Conservation (phyloP, 192 early-diverging fungal species). For the Umbelopsis sp. region DNA sequence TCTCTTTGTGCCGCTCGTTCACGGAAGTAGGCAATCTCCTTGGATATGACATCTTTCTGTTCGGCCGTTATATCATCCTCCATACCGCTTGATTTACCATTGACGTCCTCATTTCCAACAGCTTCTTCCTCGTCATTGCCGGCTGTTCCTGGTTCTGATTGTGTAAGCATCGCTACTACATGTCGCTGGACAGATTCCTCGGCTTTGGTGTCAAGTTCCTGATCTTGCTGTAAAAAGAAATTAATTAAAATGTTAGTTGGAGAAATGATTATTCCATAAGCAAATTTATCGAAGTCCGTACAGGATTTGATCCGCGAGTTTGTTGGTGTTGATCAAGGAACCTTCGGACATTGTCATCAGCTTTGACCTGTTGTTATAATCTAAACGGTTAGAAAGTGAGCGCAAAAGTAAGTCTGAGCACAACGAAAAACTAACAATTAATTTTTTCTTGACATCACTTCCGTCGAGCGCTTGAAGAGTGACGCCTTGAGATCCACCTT, state of each 20-base stretch:
- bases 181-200: background rate
- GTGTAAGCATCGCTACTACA: background rate
- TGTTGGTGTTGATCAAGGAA: constrained; percentile 54
- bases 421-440: constrained; percentile 41
- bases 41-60: constrained; percentile 60
- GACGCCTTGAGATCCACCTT: constrained; percentile 47
- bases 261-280: background rate
- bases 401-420: background rate
- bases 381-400: background rate
- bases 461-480: constrained; percentile 42
- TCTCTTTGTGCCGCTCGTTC: constrained; percentile 64
- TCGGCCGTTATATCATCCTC: constrained; percentile 6
- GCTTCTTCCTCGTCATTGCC: background rate
- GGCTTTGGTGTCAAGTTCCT: background rate
- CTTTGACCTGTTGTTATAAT: constrained; percentile 43
- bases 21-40: constrained; percentile 63
- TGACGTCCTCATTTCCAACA: background rate
- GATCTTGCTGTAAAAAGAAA: background rate
- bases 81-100: background rate
- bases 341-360: constrained; percentile 59
- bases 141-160: background rate
- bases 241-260: too few species aligned
- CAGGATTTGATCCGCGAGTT: constrained; percentile 39
- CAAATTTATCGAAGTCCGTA: background rate
- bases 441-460: constrained; percentile 39